Conservation (phyloP, 768 basidiomycete species). For the Pisolithus marmoratus region DNA sequence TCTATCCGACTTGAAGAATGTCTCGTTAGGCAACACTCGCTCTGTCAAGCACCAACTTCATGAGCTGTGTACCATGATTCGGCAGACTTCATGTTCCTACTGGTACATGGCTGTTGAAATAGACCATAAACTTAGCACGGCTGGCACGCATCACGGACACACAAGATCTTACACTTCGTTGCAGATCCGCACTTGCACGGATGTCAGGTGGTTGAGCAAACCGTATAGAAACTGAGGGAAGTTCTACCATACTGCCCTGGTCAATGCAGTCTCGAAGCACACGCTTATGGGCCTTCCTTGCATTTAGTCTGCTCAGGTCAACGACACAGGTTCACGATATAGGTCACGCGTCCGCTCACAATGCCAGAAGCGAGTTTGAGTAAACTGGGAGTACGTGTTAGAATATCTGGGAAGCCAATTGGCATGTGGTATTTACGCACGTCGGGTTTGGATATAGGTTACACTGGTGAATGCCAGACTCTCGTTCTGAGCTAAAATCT, state of each 20-base stretch:
- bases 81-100: not conserved
- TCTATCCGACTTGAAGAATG: not conserved
- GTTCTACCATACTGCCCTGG: not conserved
- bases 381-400: not conserved
- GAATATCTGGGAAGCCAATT: not conserved
- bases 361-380: constrained; percentile 6
- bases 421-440: not conserved
- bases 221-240: not conserved
- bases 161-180: not conserved
- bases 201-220: not conserved
- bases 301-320: not conserved
- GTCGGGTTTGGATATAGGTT: constrained; percentile 4
- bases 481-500: constrained; percentile 1
- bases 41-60: not conserved
- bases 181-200: not conserved
- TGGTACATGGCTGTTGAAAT: not conserved
- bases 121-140: not conserved
- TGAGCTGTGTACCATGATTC: constrained; percentile 1
- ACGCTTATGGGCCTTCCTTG: not conserved
- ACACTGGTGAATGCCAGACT: constrained; percentile 2
- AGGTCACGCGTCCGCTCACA: not conserved
- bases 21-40: not conserved
- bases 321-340: no score
- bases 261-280: not conserved
- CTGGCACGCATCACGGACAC: not conserved